Base-by-base conservation (phyloP, 2,329 filamentous ascomycete genomes). In the Stachybotrys echinatus region DNA sequence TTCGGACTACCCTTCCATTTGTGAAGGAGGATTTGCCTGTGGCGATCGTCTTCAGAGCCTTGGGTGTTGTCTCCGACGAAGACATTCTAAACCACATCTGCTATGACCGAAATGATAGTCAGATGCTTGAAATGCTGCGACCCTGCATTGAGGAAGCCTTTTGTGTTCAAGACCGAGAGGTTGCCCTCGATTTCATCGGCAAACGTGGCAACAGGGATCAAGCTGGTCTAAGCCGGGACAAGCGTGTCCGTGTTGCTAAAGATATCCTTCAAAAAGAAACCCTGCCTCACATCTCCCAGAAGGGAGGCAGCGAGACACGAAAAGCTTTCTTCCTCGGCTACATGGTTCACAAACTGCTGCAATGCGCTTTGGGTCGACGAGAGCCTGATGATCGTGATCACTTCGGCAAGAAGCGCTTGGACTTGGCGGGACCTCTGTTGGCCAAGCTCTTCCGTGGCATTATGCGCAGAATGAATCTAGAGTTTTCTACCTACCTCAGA, bases 301-400 rank as follows among this genome's bases (percentile, higher is more conserved):
- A 82, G 53, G 91, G 96, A 69, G 94, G 94, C 23, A 95, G 90
- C 59, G 92, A 97, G 67, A 97, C 92, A 2, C 80, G 90, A 52
- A 99, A 99, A 67, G 94, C 95, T 3, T 99, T 96, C 72, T 99
- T 97, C 79, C 76, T 99, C 45, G 94, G 95, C 20, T 99, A 99
- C 72, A 99, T 99, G 92, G 89, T 97, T 44, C 92, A 99, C 71
- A 88, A 94, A 65, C 80, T 99, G 60, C 78, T 97, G 21, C 92
- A 96, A 69, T 96, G 92, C 65, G 89, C 92, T 49, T 80, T 99
- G 45, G 95, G 94, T 47, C 87, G 94, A 54, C 87, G 91, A 54
- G 94, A 97, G 65, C 90, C 91, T 22, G 94, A 99, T 63, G 94
- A 99, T 65, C 89, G 94, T 75, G 94, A 99, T 75, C 95, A 99